Percentiles rank a stretch among this genome's conserved stretches.
Evolutionary conservation across 2,329 filamentous ascomycete genomes (phyloP).

Genomic region (Botrytis paeoniae): DNA sequence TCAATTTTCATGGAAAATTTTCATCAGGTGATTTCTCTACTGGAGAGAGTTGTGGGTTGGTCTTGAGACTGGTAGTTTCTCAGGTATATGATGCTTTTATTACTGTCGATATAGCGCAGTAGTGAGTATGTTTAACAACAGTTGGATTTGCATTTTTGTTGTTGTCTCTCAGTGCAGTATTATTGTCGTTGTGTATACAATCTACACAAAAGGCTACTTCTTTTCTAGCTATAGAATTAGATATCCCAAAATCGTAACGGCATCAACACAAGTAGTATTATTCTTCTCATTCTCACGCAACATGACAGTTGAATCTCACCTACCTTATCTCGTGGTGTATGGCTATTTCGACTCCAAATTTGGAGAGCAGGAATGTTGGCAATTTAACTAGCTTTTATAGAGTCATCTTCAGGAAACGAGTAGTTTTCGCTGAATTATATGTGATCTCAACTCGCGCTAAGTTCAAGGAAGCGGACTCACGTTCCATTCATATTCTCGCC

Average conservation of each 20-base stretch:
- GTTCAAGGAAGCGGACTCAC: neutral
- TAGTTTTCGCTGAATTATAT: neutral
- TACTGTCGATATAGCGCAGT: neutral
- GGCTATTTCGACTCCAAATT: neutral
- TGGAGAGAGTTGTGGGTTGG: neutral
- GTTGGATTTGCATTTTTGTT: neutral
- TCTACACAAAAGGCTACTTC: too few species aligned
- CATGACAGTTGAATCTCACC: neutral
- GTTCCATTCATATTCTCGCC: neutral
- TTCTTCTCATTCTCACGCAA: too few species aligned
- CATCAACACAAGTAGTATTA: too few species aligned
- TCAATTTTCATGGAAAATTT: neutral
- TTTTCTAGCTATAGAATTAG: too few species aligned
- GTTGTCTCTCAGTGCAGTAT: neutral
- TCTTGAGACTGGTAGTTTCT: neutral
- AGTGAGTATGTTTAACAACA: neutral
- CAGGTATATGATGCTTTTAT: neutral
- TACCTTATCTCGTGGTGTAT: rapidly evolving
- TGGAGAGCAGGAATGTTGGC: neutral
- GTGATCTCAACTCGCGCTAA: neutral
- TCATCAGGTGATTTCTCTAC: neutral
- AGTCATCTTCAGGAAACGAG: neutral
- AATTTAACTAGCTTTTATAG: neutral
- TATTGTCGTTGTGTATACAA: too few species aligned
- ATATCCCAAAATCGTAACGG: too few species aligned